Evolutionary conservation across 2,329 filamentous ascomycete species (phyloP).

Genomic region (Botrytis squamosa): DNA sequence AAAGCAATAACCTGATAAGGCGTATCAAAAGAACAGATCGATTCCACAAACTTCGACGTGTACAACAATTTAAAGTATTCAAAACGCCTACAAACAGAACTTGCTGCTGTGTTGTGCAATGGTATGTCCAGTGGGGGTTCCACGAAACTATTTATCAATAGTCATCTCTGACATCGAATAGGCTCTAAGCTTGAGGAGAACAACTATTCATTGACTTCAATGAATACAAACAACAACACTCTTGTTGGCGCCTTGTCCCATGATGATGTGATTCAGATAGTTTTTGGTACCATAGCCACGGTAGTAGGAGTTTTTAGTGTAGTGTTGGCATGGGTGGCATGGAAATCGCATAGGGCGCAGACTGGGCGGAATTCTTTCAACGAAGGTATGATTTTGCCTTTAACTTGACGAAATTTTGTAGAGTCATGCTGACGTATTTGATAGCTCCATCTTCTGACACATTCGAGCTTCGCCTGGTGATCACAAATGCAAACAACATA

Average conservation of each 20-base stretch:
- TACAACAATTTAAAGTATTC: neutral
- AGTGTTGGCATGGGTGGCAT: neutral
- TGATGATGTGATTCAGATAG: constrained; percentile 5
- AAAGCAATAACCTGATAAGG: neutral
- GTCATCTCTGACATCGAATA: neutral
- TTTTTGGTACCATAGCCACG: neutral
- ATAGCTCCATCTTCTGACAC: neutral
- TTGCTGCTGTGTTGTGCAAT: neutral
- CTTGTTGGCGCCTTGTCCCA: neutral
- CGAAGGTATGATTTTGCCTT: neutral
- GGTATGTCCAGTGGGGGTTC: neutral
- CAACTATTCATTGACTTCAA: constrained; percentile 4
- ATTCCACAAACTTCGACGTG: neutral
- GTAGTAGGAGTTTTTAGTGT: neutral
- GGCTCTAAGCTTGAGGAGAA: neutral
- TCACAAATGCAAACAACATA: neutral
- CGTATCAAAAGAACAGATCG: neutral
- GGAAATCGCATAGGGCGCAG: neutral
- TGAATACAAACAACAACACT: neutral
- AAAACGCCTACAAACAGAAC: neutral
- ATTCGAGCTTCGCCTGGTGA: neutral
- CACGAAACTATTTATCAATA: neutral
- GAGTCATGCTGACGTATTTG: neutral
- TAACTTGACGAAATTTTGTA: neutral
- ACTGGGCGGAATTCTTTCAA: neutral